Evolutionary conservation across 805 yeast genomes (phyloP).

Genomic region (Wickerhamiella occidentalis): DNA sequence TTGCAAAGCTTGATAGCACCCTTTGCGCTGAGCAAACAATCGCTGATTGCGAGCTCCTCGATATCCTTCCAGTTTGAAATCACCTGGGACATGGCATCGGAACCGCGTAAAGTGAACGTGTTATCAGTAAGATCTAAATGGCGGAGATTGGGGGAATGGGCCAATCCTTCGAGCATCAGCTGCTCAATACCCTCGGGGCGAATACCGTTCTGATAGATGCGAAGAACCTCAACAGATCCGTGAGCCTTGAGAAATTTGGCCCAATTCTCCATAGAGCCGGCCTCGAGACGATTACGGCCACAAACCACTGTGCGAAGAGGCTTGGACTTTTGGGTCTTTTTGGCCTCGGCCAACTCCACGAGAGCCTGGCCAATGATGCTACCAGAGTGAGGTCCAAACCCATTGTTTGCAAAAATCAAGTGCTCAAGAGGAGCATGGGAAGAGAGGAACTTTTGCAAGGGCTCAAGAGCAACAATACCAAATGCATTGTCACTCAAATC

Average conservation of each 20-base stretch:
- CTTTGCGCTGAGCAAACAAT: conserved; percentile 67
- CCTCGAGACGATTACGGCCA: conserved; percentile 94
- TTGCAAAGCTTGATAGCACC: conserved; percentile 53
- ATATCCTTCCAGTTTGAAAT: conserved; percentile 54
- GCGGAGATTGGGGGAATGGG: conserved; percentile 45
- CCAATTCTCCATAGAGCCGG: conserved; percentile 79
- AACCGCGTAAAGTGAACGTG: conserved; percentile 67
- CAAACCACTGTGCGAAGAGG: conserved; percentile 75
- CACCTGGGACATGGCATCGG: conserved; percentile 49
- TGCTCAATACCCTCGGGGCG: conserved; percentile 83
- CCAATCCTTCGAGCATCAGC: conserved; percentile 61
- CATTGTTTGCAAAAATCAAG: conserved; percentile 82
- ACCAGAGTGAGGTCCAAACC: conserved; percentile 98
- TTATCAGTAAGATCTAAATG: conserved; percentile 87
- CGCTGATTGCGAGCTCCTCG: conserved; percentile 73
- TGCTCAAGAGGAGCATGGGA: conserved; percentile 73
- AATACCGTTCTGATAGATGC: conserved; percentile 91
- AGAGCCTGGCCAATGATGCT: conserved; percentile 83
- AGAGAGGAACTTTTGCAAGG: conserved; percentile 64
- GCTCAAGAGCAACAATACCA: conserved; percentile 90
- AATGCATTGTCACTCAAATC: conserved; percentile 92
- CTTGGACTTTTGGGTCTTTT: conserved; percentile 33
- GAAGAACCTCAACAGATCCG: conserved; percentile 54
- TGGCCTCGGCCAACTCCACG: conserved; percentile 54
- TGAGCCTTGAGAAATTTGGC: conserved; percentile 79